Conservation (phyloP, 192 early-diverging fungal genomes). For the Entomortierella beljakovae region DNA sequence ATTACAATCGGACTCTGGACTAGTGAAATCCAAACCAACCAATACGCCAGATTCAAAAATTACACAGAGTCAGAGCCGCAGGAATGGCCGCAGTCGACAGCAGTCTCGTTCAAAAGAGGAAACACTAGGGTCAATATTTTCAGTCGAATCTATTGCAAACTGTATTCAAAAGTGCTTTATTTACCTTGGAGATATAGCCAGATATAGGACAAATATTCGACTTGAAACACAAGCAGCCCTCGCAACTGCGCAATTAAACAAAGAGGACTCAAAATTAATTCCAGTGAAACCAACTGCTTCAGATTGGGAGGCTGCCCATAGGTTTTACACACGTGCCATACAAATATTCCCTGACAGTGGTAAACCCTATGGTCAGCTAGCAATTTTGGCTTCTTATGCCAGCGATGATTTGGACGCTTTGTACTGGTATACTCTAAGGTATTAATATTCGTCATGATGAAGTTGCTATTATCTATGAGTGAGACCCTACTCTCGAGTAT, state of each 20-base stretch:
- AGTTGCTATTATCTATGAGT: no score
- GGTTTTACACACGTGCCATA: constrained; percentile 31
- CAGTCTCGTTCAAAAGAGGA: constrained; percentile 32
- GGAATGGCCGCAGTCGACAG: constrained; percentile 21
- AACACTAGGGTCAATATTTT: background rate
- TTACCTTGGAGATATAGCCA: constrained; percentile 66
- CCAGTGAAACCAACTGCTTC: constrained; percentile 16
- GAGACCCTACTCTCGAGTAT: no score
- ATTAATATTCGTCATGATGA: no score
- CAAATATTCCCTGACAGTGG: constrained; percentile 44
- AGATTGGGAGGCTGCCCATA: constrained; percentile 31
- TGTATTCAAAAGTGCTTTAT: constrained; percentile 65
- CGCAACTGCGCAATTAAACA: constrained; percentile 10
- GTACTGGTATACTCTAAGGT: constrained; percentile 63
- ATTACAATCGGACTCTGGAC: constrained; percentile 11
- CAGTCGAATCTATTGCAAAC: constrained; percentile 49
- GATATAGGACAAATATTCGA: constrained; percentile 57
- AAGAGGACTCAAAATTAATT: background rate
- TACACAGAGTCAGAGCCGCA: constrained; percentile 11
- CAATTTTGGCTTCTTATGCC: constrained; percentile 53
- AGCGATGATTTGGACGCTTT: constrained; percentile 57
- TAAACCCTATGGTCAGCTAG: constrained; percentile 58
- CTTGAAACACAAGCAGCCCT: constrained; percentile 29
- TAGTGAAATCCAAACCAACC: constrained; percentile 2
- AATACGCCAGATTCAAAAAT: constrained; percentile 2